phyloP scores from a whole-genome alignment of 2,329 filamentous ascomycete genomes.

The Xylaria sp. region DNA sequence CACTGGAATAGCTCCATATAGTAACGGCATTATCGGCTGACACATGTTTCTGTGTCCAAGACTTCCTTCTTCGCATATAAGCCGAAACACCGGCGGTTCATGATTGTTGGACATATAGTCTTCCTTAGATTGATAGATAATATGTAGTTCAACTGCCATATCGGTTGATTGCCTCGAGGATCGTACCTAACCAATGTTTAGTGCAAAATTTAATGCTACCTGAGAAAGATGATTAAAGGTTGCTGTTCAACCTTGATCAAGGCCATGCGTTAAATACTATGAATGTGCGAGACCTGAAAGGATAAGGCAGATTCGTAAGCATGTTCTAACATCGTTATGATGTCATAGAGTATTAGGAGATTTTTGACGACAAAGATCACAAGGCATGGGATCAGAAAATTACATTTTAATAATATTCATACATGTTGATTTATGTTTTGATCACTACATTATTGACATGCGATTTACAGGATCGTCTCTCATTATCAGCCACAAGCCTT shows the following conservation, averaged over 20 bases:
- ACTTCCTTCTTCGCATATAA: too few relatives aligned
- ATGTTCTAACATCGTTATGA: neutral
- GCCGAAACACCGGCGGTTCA: too few relatives aligned
- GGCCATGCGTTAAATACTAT: neutral
- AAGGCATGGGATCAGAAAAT: neutral
- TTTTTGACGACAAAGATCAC: neutral
- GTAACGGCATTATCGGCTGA: too few relatives aligned
- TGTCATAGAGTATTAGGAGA: neutral
- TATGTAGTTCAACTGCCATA: too few relatives aligned
- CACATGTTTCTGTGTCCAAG: too few relatives aligned
- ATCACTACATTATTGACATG: constrained; percentile 9
- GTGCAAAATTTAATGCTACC: too few relatives aligned
- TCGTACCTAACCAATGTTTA: too few relatives aligned
- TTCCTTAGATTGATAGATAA: too few relatives aligned
- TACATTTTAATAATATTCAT: constrained; percentile 11
- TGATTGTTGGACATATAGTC: too few relatives aligned
- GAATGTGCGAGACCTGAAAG: neutral
- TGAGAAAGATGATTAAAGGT: neutral
- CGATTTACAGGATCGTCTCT: constrained; percentile 1
- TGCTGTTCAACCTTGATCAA: neutral
- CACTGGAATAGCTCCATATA: neutral
- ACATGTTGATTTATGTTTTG: constrained; percentile 5
- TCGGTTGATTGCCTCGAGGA: too few relatives aligned
- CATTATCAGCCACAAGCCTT: neutral
- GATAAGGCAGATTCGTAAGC: neutral